Base-by-base conservation (phyloP, 805 yeast species). In the Kluyveromyces starmeri region DNA sequence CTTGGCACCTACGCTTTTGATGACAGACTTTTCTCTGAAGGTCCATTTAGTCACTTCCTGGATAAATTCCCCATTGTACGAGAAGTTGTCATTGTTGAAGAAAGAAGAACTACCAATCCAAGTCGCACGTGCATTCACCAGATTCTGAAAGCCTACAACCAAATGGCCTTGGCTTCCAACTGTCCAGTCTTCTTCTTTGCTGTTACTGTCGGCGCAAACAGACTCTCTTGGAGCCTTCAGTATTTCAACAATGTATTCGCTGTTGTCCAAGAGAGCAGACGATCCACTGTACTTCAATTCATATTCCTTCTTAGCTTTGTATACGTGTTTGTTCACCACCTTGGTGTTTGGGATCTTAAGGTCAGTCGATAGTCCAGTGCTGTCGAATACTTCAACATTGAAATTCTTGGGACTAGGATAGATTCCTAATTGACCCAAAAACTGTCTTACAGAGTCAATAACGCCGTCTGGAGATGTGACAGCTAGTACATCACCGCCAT, bases 391-490 rank as follows among this genome's bases (percentile, higher is more conserved):
- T 6, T 68, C 55, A 28, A 80, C 61, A 35, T 64, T 56, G 54
- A 73, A 76, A 33, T 75, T 78, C 51, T 75, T 81, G 39, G 95
- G 94, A 32, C 92, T 71, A 38, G 96, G 83, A 48, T 67, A 73
- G 34, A 92, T 77, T 20, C 96, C 98, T 44, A 88, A 60, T 53
- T 88, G 85, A 48, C 76, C 73, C 44, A 84, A 69, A 48, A 81
- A 78, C 3, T 70, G 62, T 40, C 84, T 73, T 21, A 81, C 59
- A 13, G 78, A 71, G 17, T 81, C 83, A 25, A 79, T 73, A 11
- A 68, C 50, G 12, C 70, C 72, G 7, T 47, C 43, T 15, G 78
- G 70, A 24, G 70, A 59, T 0, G 80, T 70, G 10, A 84, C 64
- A 10, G 78, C 71, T 12, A 92, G 49, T 7, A 92, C 54, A 53